phyloP scores from a whole-genome alignment of 75 land plant genomes.

The Chamaecyparis obtusa region DNA sequence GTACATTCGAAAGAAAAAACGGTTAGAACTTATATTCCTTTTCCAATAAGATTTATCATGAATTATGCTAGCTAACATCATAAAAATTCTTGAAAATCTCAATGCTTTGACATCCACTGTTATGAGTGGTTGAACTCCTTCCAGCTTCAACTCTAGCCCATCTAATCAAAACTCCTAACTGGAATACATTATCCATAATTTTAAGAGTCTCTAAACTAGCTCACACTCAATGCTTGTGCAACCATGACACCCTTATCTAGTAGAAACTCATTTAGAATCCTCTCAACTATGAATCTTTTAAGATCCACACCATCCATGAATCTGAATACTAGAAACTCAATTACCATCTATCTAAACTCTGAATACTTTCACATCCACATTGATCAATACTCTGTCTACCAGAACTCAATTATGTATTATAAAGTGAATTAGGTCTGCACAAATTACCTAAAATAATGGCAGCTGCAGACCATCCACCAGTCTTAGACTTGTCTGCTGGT shows the following conservation, averaged over 20 bases:
- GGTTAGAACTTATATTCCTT: background rate
- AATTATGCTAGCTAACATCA: background rate
- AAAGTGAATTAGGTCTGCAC: background rate
- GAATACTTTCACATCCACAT: background rate
- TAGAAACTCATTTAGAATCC: no score
- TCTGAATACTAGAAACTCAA: no score
- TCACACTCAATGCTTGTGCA: background rate
- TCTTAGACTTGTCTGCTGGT: conserved; percentile 67
- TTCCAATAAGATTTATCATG: background rate
- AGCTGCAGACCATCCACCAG: conserved; percentile 86
- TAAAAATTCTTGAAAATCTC: background rate
- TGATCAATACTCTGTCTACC: background rate
- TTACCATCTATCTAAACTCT: conserved; percentile 1
- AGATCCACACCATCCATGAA: no score
- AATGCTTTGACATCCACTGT: background rate
- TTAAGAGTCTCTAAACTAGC: background rate
- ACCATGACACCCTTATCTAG: background rate
- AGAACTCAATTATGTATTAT: background rate
- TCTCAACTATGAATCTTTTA: conserved; percentile 14
- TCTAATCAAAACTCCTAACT: background rate
- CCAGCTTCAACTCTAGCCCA: background rate
- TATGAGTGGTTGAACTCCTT: background rate
- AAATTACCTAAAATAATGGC: conserved; percentile 66
- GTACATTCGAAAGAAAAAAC: background rate
- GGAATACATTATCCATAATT: no score